phyloP scores from a whole-genome alignment of 176 grass and related monocot genomes.

The Carex myosuroides region DNA sequence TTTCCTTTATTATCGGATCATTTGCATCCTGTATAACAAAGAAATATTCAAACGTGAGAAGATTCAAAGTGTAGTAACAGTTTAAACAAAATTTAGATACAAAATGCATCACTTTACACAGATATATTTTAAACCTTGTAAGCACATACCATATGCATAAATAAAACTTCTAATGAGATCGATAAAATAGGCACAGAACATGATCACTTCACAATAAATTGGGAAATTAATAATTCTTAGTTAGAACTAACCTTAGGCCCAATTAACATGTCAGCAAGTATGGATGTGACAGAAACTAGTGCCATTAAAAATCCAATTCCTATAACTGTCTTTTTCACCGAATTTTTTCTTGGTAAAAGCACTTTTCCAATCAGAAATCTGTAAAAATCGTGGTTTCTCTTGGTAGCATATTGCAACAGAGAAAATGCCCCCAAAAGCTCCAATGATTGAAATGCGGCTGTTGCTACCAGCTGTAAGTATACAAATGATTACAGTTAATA shows the following conservation, averaged over 20 bases:
- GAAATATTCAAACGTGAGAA: constrained; percentile 3
- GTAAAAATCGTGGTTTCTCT: constrained; percentile 22
- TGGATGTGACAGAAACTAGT: constrained; percentile 46
- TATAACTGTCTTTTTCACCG: constrained; percentile 43
- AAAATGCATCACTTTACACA: not conserved
- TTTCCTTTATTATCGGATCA: constrained; percentile 54
- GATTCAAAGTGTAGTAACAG: not conserved
- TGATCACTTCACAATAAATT: not conserved
- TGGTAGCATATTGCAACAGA: constrained; percentile 45
- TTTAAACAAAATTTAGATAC: not conserved
- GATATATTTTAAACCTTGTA: not conserved
- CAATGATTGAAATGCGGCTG: constrained; percentile 38
- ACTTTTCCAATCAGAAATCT: constrained; percentile 40
- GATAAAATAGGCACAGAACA: not conserved
- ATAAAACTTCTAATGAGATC: not conserved
- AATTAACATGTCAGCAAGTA: constrained; percentile 46
- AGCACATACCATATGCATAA: not conserved
- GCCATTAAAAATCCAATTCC: constrained; percentile 51
- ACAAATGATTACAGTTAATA: not conserved
- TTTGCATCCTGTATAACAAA: constrained; percentile 59
- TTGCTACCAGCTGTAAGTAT: constrained; percentile 44
- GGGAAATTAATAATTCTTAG: not conserved
- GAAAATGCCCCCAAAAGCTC: constrained; percentile 43
- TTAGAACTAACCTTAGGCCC: constrained; percentile 47
- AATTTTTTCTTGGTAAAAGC: constrained; percentile 31